Conservation (phyloP, 305 asterid genomes). For the Caryopteris hybrid region DNA sequence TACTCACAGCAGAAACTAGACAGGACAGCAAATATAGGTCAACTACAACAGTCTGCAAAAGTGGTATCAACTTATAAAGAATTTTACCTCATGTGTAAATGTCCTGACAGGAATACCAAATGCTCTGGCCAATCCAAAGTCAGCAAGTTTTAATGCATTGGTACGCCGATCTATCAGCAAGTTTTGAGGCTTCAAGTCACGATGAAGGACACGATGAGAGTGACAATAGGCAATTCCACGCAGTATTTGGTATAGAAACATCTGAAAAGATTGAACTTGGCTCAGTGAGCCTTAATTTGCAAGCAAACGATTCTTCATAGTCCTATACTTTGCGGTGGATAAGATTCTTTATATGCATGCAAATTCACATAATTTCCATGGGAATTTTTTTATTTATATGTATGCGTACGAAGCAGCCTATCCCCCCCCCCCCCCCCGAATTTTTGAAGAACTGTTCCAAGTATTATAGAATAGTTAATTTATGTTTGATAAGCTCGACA, state of each 20-base stretch:
- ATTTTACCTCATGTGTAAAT: conserved; percentile 81
- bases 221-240: conserved; percentile 96
- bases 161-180: conserved; percentile 92
- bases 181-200: conserved; percentile 98
- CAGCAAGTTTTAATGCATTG: conserved; percentile 93
- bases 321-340: too few species aligned
- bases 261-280: conserved; percentile 39
- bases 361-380: too few species aligned
- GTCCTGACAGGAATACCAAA: conserved; percentile 98
- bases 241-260: conserved; percentile 82
- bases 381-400: too few species aligned
- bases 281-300: not conserved
- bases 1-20: not conserved
- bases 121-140: conserved; percentile 98
- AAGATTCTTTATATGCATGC: too few species aligned
- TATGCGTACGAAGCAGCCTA: too few species aligned
- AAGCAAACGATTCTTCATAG: not conserved
- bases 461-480: not conserved
- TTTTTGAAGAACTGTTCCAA: not conserved
- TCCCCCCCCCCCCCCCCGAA: too few species aligned
- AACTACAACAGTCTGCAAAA: not conserved
- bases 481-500: conserved; percentile 4
- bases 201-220: conserved; percentile 94
- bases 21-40: not conserved
- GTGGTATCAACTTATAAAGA: not conserved